Base-by-base conservation (phyloP, 805 yeast genomes). In the Yarrowia yakushimensis region DNA sequence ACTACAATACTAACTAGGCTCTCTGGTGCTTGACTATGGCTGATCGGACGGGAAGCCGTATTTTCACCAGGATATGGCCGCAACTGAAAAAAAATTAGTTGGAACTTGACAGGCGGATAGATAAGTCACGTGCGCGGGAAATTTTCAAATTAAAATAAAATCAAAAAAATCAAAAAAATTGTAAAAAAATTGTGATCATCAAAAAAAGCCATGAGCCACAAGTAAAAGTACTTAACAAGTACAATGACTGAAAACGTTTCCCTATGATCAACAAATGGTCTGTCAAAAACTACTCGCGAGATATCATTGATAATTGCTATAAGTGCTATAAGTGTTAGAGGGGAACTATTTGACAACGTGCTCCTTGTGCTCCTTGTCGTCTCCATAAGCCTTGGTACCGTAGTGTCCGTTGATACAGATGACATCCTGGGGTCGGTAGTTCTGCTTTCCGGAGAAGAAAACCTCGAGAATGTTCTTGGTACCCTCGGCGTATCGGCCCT, bases 391-490 rank as follows among this genome's bases (percentile, higher is more conserved):
- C 72, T 79, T 83, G 64, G 93, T 87, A 63, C 85, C 87, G 69
- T 87, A 88, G 64, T 82, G 78, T 64, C 94, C 94, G 68, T 85
- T 78, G 65, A 82, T 81, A 65, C 86, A 85, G 72, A 87, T 87
- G 64, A 88, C 73, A 73, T 88, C 91, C 71, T 85, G 86, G n/a
- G 89, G 87, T 68, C 86, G 79, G 78, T 87, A 88, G 70, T 87
- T 88, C 57, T 72, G 72, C 72, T 82, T 85, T 48, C 84, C 82
- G 63, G 81, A 60, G 75, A 88, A 82, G 77, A 81, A 87, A 27
- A 84, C 79, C 63, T 80, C 78, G 73, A 88, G 80, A 69, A 88
- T 87, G 67, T 77, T 77, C 77, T 84, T 81, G 39, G 85, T 85
- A 57, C 96, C 96, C 23, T 73, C 75, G 20, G 93, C 83, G 69